phyloP scores from a whole-genome alignment of 176 grass and related monocot genomes.

The Bothriochloa decipiens region DNA sequence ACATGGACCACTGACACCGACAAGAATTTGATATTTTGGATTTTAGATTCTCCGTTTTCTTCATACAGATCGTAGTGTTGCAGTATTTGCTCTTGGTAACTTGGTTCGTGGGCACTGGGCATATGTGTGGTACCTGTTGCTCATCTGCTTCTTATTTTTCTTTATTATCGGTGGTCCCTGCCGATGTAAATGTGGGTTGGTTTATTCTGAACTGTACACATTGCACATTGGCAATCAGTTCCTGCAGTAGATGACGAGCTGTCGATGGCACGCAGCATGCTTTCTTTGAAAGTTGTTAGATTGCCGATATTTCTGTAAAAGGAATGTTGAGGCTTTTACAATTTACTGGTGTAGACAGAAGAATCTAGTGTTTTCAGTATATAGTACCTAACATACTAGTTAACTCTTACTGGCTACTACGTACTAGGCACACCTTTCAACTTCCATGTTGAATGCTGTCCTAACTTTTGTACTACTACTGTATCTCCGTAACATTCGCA shows the following conservation, averaged over 20 bases:
- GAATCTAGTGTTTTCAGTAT: neutral
- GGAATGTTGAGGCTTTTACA: conserved; percentile 3
- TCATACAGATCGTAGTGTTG: too few relatives aligned
- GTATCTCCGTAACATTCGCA: neutral
- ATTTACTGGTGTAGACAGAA: neutral
- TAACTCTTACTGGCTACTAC: neutral
- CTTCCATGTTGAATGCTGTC: neutral
- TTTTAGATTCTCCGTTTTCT: neutral
- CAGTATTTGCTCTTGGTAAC: neutral
- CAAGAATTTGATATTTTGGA: neutral
- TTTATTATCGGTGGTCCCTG: neutral
- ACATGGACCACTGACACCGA: neutral
- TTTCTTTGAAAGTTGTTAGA: neutral
- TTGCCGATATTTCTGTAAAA: neutral
- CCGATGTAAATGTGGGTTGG: conserved; percentile 21
- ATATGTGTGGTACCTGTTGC: neutral
- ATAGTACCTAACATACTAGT: neutral
- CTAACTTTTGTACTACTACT: neutral
- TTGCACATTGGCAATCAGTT: neutral
- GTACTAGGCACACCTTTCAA: neutral
- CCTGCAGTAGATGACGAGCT: neutral
- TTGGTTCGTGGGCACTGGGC: neutral
- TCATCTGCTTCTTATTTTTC: neutral
- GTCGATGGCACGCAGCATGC: neutral
- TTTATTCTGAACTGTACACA: conserved; percentile 8